Conservation (phyloP, 179 eudicot genomes). For the Carnegiea gigantea region DNA sequence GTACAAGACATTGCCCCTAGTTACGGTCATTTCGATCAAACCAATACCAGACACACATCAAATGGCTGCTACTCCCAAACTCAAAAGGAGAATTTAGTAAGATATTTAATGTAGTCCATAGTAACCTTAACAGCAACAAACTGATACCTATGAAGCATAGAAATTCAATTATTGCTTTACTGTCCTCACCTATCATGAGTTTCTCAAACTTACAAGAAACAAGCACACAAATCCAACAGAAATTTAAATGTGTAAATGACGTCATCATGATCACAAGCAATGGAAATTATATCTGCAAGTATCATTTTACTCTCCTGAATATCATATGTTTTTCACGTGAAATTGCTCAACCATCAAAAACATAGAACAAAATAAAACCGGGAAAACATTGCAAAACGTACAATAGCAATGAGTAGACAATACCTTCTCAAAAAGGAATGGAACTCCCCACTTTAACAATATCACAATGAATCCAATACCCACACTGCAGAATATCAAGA, state of each 20-base stretch:
- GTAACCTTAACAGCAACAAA: not conserved
- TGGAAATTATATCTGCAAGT: not conserved
- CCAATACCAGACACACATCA: not conserved
- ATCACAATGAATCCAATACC: conserved; percentile 37
- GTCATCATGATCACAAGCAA: not conserved
- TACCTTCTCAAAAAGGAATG: conserved; percentile 86
- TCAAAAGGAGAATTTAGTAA: not conserved
- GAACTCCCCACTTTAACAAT: conserved; percentile 81
- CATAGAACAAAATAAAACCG: too few species aligned
- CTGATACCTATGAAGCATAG: not conserved
- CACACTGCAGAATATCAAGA: conserved; percentile 38
- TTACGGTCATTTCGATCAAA: too few species aligned
- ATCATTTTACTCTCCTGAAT: not conserved
- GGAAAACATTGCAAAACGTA: not conserved
- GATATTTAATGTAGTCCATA: not conserved
- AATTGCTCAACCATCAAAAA: not conserved
- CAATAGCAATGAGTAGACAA: not conserved
- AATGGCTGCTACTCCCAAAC: not conserved
- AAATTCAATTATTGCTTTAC: not conserved
- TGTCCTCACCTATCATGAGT: not conserved
- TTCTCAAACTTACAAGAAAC: not conserved
- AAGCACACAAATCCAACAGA: not conserved
- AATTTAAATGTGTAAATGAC: not conserved
- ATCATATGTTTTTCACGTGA: not conserved
- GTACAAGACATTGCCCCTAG: too few species aligned